These are phyloP conservation scores for Thozetella sp. DNA, from an alignment of 495 filamentous ascomycete species.

Conservation along the genomic window DNA sequence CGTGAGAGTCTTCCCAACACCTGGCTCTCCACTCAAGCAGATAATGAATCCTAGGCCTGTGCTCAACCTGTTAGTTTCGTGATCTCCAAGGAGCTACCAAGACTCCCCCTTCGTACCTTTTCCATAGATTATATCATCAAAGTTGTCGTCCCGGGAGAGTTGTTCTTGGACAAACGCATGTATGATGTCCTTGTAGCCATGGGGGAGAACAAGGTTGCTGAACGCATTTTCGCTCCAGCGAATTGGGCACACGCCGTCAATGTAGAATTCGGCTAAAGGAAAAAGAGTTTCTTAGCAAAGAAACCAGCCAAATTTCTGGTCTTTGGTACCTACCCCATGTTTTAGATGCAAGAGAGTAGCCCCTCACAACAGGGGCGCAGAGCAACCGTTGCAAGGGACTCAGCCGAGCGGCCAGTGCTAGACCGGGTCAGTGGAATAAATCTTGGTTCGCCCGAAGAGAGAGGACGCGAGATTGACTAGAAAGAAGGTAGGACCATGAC, in stretches of 20 bases:
- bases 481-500: too few species aligned
- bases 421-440: too few species aligned
- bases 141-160: constrained; percentile 41
- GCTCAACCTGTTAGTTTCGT: constrained; percentile 5
- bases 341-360: constrained; percentile 32
- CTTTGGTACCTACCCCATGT: constrained; percentile 16
- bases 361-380: constrained; percentile 26
- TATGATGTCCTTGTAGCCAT: constrained; percentile 43
- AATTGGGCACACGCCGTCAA: constrained; percentile 22
- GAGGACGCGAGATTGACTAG: too few species aligned
- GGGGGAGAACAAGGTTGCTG: constrained; percentile 46
- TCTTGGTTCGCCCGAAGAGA: too few species aligned
- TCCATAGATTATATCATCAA: constrained; percentile 40
- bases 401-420: neutral
- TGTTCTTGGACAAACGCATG: constrained; percentile 36
- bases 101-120: neutral
- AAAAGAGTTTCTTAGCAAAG: neutral
- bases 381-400: constrained; percentile 22
- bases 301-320: neutral
- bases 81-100: neutral
- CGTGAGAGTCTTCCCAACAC: constrained; percentile 50
- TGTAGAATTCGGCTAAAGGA: constrained; percentile 9
- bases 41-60: constrained; percentile 51
- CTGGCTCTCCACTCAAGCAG: constrained; percentile 49
- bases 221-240: constrained; percentile 50